Evolutionary conservation across 129 eudicot genomes (phyloP), one percentile per base, ranked within the genome.

Genomic region (Kitagawia praeruptora): DNA sequence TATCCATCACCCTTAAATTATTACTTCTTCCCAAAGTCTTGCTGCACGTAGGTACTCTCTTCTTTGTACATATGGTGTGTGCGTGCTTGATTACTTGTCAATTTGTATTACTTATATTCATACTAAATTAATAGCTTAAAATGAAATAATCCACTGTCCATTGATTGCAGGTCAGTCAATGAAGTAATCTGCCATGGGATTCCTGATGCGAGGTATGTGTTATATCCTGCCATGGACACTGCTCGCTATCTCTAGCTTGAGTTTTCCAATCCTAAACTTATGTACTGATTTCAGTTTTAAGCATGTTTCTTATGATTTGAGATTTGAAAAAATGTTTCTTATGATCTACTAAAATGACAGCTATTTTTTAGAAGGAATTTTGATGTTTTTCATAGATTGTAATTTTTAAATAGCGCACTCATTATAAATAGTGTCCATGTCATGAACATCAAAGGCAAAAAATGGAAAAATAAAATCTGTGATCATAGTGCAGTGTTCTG

Each of bases 181-280:
- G 98, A 96, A 90, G 95, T 96, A 72, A 96, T 96, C 84, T 96
- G 98, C 88, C 98, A 96, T 89, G 99, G 99, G 75, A 96, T 96
- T 80, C 99, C 99, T 74, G 99, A 96, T 89, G 96, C 91, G 63
- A 96, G 99, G 99, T 92, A 78, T 54, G 27, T 75, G 75, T 41
- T 70, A 41, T 63, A 38, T 42, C 47, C 41, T 53, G 49, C 34
- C 67, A n/a, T 28, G 67, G 48, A 53, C 67, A 39, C 81, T 66
- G 51, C 9, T 31, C 1, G 56, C 46, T 31, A 42, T 74, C 16
- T 44, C 15, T 23, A 21, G n/a, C 19, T 74, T 74, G 9, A 46
- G 61, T 27, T 74, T 37, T 14, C 23, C n/a, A 27, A n/a, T 74
- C 40, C 31, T 28, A 46, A 74, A 44, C 40, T n/a, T 74, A 25